Evolutionary conservation across 139 green algal genomes (phyloP), one percentile per base, ranked within the genome.

Genomic region (Coelastrella sp.): DNA sequence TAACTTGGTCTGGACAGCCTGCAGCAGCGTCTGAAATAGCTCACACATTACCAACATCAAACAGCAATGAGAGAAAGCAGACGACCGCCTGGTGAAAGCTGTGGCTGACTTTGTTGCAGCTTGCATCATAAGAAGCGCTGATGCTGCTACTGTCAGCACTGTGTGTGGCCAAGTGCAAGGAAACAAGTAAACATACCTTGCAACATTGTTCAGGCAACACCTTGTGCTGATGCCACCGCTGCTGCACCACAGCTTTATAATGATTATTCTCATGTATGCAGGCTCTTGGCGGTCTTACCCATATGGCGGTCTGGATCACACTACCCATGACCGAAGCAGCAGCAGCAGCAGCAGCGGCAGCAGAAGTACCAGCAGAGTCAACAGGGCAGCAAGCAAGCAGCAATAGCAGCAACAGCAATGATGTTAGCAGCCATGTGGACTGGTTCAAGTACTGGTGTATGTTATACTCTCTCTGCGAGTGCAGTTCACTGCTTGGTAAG

Each of bases 231-330:
- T 57, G 1, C 15, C 0, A 57, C 45, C 45, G 11, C 45, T 57
- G 45, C 45, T 57, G n/a, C n/a, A n/a, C n/a, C 17, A 57, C 21
- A 64, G 3, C 53, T 64, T 5, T 32, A 2, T 0, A 7, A 27
- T 69, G 51, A 15, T 69, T 6, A 17, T 38, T 64, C 13, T 43
- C 34, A 32, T 38, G 6, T 27, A 5, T 25, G 43, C 91, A 95
- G 92, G 89, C 90, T 17, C 80, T 98, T 17, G 74, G 89, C 13
- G 89, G 89, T 0, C 84, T 97, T 17, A 87, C 88, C 19, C 88
- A 88, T 85, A 96, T 96, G 92, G 90, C 94, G 19, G 57, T 98
- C n/a, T 99, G 96, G 96, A 23, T 99, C 7, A 91, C 83, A 2
- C 88, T 99, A 11, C 95, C 96, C 0, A 71, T 98, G 64, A 57